Base-by-base conservation (phyloP, 78 protist genomes). In the Dictyostelium citrinum region DNA sequence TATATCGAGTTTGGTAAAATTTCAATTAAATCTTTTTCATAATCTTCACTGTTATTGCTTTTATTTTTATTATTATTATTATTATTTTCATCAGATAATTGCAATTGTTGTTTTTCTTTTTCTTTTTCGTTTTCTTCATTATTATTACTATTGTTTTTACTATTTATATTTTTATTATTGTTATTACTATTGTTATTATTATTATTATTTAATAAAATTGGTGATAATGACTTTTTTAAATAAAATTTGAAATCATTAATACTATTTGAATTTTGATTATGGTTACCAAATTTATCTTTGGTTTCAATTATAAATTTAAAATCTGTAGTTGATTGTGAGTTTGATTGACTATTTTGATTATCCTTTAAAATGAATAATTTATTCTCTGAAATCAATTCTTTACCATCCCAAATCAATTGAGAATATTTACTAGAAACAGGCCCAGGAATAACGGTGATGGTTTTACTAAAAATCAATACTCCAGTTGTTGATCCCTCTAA, bases 371-470 rank as follows among this genome's bases (percentile, higher is more conserved):
- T 88, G 27, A 88, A 88, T 35, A 88, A 35, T 58, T 78, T 88
- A 46, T 88, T 88, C 24, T 88, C 93, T 7, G 85, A 60, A 12
- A 88, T 88, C 35, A 88, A 78, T 27, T 88, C 93, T 78, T 88
- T 88, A n/a, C 93, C 85, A 78, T 88, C 70, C 93, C 93, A 88
- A 4, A 68, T 3, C 5, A 88, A 29, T 20, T 88, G 85, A 1
- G 93, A 41, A 72, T 68, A 88, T 76, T 68, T 76, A 22, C 49
- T 11, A 12, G 93, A 88, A 0, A 88, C 85, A 16, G 81, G 80
- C 3, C 81, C 93, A 10, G 93, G 33, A 7, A 27, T 31, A 1
- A 88, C 80, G 1, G 6, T 35, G 8, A 88, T 43, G 16, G 10
- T 67, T 46, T 88, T 55, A 8, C 67, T 20, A 46, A 88, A 78